A percentile compares a stretch with the other conserved stretches of the same genome.
phyloP scores from a whole-genome alignment of 2,329 filamentous ascomycete genomes.

The Fusarium clavum region DNA sequence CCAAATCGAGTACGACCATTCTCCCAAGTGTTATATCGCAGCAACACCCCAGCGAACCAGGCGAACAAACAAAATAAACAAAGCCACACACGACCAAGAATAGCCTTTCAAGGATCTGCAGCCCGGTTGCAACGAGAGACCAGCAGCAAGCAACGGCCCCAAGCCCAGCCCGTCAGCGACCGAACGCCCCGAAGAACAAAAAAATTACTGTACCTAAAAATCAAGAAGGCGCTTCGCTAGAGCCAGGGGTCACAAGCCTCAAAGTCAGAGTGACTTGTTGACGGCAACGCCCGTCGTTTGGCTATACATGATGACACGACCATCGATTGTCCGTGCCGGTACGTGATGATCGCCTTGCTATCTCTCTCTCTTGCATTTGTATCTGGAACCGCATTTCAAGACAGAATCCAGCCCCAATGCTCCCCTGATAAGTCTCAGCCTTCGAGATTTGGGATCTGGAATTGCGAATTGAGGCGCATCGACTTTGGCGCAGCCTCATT shows the following conservation, averaged over 20 bases:
- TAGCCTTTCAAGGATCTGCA: conserved; percentile 29
- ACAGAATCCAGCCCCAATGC: conserved; percentile 9
- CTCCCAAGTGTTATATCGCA: conserved; percentile 21
- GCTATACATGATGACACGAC: conserved; percentile 65
- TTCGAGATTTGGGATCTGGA: conserved; percentile 4
- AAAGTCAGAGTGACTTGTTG: conserved; percentile 36
- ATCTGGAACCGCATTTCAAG: conserved; percentile 8
- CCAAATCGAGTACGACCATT: conserved; percentile 21
- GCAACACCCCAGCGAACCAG: conserved; percentile 2
- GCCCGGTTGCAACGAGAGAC: conserved; percentile 14
- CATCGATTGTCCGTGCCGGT: conserved; percentile 71
- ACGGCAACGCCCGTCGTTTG: conserved; percentile 31
- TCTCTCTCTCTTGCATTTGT: conserved; percentile 7
- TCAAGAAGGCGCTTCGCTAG: conserved; percentile 25
- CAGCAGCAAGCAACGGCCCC: conserved; percentile 18
- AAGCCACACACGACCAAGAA: conserved; percentile 11
- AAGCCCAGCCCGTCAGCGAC: conserved; percentile 30
- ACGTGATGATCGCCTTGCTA: conserved; percentile 51
- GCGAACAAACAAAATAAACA: conserved; percentile 19
- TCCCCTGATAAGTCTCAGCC: conserved; percentile 15
- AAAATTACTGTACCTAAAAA: not conserved
- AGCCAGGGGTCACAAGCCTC: conserved; percentile 37
- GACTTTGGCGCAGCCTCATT: conserved; percentile 32
- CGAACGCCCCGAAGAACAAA: conserved; percentile 15
- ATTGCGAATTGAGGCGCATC: conserved; percentile 19